Evolutionary conservation across 306 rosid genomes (phyloP), one percentile per base, ranked within the genome.

Genomic region (Rubus parviflorus): DNA sequence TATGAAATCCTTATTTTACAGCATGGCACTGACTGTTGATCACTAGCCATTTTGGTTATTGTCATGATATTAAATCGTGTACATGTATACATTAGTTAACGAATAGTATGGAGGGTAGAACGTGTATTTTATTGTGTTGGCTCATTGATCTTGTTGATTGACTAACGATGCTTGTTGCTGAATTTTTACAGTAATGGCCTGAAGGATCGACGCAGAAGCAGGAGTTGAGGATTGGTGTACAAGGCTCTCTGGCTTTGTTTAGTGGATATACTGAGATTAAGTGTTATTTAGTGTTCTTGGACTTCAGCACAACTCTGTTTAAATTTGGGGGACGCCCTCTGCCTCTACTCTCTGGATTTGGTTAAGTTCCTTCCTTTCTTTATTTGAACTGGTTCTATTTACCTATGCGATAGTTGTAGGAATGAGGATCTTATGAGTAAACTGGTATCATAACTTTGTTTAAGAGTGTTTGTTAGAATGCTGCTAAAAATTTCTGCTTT

Each of bases 191-290:
- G 99, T 73, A 95, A 92, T 82, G 97, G 97, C 46, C 58, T 91
- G 61, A 92, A 90, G 88, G 99, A 95, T 38, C 91, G 97, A 0
- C 97, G 90, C 83, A 75, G 97, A 22, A 92, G 97, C 92, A 91
- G 97, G 82, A 95, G 99, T 81, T 95, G 81, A 92, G 74, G 82
- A 77, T 72, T 49, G 68, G 68, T 41, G 13, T 77, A 65, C 76
- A 68, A 61, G 48, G 74, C 70, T 70, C 46, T 73, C 65, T 76
- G 82, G 75, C 69, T 63, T 62, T 78, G 79, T 77, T 79, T 68
- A 78, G 88, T 82, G 85, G 86, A 83, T 77, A 17, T 80, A 79
- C 85, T 86, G 85, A 74, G 80, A 81, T 86, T 86, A 82, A 82
- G 84, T 91, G 80, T 81, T 75, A 80, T 78, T 74, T 86, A 77